Conservation (phyloP, 257 asterid species). For the Solanum microdontum region DNA sequence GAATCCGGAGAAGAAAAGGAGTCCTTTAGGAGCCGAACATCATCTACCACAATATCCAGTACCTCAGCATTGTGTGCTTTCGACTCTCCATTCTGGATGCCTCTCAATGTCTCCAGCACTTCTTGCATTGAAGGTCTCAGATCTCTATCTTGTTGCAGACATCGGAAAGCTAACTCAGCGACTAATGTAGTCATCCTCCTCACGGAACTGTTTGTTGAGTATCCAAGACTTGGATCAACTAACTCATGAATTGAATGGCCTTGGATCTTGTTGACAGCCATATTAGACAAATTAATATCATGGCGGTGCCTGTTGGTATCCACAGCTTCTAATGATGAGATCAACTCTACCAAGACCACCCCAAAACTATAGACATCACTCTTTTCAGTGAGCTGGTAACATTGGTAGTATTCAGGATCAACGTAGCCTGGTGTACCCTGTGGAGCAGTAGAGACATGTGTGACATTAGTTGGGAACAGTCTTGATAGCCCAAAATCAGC, state of each 20-base stretch:
- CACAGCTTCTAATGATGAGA: slow-evolving; percentile 77
- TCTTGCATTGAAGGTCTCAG: slow-evolving; percentile 87
- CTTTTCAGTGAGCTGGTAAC: slow-evolving; percentile 84
- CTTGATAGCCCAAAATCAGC: slow-evolving; percentile 86
- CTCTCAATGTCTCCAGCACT: slow-evolving; percentile 38
- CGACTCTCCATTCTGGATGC: slow-evolving; percentile 41
- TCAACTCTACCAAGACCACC: slow-evolving; percentile 70
- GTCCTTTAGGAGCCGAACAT: slow-evolving; percentile 21
- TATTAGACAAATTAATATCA: slow-evolving; percentile 65
- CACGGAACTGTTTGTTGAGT: slow-evolving; percentile 26
- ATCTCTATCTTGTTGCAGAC: slow-evolving; percentile 70
- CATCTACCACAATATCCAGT: slow-evolving; percentile 46
- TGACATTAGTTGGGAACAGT: slow-evolving; percentile 58
- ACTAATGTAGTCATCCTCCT: slow-evolving; percentile 55
- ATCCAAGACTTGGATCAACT: slow-evolving; percentile 57
- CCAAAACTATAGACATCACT: slow-evolving; percentile 90
- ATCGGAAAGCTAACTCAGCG: slow-evolving; percentile 70
- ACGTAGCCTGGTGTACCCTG: slow-evolving; percentile 97
- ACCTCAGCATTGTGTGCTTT: slow-evolving; percentile 42
- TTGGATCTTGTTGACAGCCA: slow-evolving; percentile 83
- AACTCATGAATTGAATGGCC: slow-evolving; percentile 41
- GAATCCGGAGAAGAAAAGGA: slow-evolving; percentile 45
- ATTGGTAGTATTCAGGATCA: slow-evolving; percentile 85
- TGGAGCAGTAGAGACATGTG: slow-evolving; percentile 94
- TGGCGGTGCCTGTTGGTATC: slow-evolving; percentile 64